Percentiles rank a stretch among this genome's conserved stretches.
Evolutionary conservation across 164 flowering plant species (phyloP).

Genomic region (Houttuynia cordata): DNA sequence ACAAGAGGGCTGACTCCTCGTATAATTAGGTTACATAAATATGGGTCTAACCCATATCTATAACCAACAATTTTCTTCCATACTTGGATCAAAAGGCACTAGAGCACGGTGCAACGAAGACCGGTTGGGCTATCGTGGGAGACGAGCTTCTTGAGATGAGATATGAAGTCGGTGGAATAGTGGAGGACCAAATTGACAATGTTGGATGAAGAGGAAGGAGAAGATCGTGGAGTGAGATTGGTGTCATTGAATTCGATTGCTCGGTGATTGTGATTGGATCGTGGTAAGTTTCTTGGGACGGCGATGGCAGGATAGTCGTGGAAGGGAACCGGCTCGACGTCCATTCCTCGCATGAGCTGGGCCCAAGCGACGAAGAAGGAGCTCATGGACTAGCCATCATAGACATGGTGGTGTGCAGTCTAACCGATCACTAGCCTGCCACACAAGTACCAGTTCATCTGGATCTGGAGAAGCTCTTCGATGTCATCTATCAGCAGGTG

Average conservation of each 20-base stretch:
- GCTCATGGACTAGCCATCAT: constrained; percentile 10
- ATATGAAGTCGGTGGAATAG: constrained; percentile 12
- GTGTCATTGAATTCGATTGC: neutral
- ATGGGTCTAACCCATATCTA: too few relatives aligned
- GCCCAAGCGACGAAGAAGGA: constrained; percentile 6
- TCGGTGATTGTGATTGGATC: neutral
- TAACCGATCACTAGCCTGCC: constrained; percentile 9
- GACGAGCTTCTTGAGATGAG: neutral
- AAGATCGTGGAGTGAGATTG: too few relatives aligned
- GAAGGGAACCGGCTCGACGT: neutral
- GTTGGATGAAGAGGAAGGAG: neutral
- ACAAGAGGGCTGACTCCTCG: too few relatives aligned
- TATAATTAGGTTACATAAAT: too few relatives aligned
- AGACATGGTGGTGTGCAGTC: constrained; percentile 4
- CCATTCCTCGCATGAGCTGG: neutral
- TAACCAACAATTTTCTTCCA: constrained; percentile 28
- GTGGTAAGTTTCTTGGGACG: constrained; percentile 7
- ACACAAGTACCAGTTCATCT: constrained; percentile 9
- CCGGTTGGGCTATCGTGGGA: neutral
- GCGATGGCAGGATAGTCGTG: neutral
- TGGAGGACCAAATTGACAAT: constrained; percentile 6
- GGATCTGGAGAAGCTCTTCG: constrained; percentile 6
- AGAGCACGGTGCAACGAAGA: neutral
- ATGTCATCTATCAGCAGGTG: constrained; percentile 6
- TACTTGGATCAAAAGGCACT: constrained; percentile 3